These are phyloP conservation scores for Dicorynia guianensis DNA, from an alignment of 306 rosid genomes.

Conservation along the genomic window DNA sequence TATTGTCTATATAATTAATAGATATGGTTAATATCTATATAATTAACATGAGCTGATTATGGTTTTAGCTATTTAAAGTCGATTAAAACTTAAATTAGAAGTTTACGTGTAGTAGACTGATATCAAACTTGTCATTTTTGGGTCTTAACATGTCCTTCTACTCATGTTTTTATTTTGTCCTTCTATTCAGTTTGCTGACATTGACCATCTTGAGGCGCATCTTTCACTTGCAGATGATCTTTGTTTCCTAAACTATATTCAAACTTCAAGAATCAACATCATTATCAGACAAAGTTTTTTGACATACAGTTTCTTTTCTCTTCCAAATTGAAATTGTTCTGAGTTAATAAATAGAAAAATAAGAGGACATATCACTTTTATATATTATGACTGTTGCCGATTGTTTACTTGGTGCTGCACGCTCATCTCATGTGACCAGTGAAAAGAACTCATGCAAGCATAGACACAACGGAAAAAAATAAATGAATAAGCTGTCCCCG, in stretches of 20 bases:
- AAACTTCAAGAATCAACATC: constrained; percentile 89
- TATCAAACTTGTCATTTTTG: constrained; percentile 17
- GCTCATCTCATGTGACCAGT: too few relatives aligned
- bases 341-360: neutral
- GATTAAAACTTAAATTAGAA: neutral
- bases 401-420: neutral
- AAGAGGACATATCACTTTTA: constrained; percentile 11
- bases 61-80: neutral
- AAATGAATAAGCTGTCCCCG: too few relatives aligned
- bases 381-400: neutral
- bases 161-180: too few relatives aligned
- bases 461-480: too few relatives aligned
- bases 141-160: too few relatives aligned
- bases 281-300: constrained; percentile 91
- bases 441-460: too few relatives aligned
- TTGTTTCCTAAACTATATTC: constrained; percentile 70
- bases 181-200: too few relatives aligned
- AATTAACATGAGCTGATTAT: neutral
- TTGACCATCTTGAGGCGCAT: constrained; percentile 55
- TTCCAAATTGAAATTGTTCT: constrained; percentile 8
- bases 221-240: constrained; percentile 64
- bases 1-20: neutral
- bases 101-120: neutral
- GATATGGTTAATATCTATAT: neutral
- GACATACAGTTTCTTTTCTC: constrained; percentile 16